Evolutionary conservation across 805 yeast species (phyloP).

Genomic region (Lachancea sp.): DNA sequence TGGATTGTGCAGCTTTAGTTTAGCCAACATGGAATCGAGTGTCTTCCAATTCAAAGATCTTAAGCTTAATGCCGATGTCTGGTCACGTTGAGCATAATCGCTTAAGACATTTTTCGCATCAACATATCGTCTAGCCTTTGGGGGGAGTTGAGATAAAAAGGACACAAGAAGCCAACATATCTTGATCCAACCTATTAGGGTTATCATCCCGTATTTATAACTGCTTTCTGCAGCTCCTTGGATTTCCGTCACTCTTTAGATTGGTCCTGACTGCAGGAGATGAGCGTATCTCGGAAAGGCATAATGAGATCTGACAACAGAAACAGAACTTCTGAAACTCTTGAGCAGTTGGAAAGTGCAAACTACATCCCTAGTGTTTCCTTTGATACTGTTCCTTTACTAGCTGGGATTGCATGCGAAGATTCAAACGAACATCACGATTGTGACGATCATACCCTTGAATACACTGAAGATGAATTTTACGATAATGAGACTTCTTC

Average conservation of each 20-base stretch:
- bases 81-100: too few species aligned
- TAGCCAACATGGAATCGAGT: neutral
- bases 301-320: neutral
- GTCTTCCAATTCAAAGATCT: neutral
- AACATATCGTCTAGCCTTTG: too few species aligned
- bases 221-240: too few species aligned
- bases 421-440: constrained; percentile 26
- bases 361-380: constrained; percentile 26
- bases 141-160: too few species aligned
- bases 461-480: constrained; percentile 31
- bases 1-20: constrained; percentile 20
- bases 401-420: constrained; percentile 17
- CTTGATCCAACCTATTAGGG: too few species aligned
- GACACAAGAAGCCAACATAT: too few species aligned
- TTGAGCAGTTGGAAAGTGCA: neutral
- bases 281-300: too few species aligned
- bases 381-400: constrained; percentile 32
- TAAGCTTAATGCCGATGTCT: neutral
- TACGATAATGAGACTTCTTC: constrained; percentile 29
- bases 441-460: constrained; percentile 23
- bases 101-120: too few species aligned
- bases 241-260: too few species aligned
- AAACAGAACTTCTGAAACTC: neutral
- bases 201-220: too few species aligned
- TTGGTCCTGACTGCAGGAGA: too few species aligned